Percentiles rank a stretch among this genome's conserved stretches.
Conservation (phyloP, 148 eudicot species). For the Heliosperma pusillum region DNA sequence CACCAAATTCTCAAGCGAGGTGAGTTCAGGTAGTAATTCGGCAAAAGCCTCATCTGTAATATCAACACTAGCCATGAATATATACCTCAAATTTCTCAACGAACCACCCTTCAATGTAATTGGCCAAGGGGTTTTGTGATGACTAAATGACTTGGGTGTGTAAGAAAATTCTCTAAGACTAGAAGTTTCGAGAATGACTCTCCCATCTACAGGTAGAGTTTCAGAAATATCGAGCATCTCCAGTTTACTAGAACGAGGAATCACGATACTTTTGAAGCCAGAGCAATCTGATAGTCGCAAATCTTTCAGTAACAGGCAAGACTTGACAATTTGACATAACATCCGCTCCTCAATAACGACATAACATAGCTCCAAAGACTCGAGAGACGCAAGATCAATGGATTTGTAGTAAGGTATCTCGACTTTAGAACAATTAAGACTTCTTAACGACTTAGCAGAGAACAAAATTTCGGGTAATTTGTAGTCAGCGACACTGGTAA, state of each 20-base stretch:
- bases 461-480: too few relatives aligned
- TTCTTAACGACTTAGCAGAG: background rate
- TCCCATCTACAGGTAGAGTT: background rate
- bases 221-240: background rate
- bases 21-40: constrained; percentile 3
- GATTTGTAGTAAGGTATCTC: background rate
- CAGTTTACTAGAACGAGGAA: background rate
- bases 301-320: background rate
- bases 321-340: background rate
- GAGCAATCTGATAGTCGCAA: background rate
- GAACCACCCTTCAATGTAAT: background rate
- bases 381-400: background rate
- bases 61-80: background rate
- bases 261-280: background rate
- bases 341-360: background rate
- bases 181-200: background rate
- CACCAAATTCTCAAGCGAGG: background rate
- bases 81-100: background rate
- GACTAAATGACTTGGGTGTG: background rate
- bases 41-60: background rate
- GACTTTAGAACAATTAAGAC: background rate
- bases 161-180: background rate
- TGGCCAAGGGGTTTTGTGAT: background rate
- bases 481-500: too few relatives aligned
- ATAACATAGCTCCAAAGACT: background rate